Base-by-base conservation (phyloP, 2,329 filamentous ascomycete genomes). In the Curvularia lunata region DNA sequence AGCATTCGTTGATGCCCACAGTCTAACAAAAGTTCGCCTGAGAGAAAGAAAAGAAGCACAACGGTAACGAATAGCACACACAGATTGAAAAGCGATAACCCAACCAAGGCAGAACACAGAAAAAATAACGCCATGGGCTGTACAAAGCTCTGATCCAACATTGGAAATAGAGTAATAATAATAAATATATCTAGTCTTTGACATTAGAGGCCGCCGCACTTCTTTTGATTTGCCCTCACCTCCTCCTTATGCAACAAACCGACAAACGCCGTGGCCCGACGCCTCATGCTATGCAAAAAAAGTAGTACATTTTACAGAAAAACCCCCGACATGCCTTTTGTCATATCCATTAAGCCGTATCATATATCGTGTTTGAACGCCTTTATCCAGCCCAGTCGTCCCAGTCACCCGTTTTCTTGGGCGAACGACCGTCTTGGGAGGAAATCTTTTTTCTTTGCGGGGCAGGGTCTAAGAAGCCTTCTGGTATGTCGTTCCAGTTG, bases 401-500 rank as follows among this genome's bases (percentile, higher is more conserved):
- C 70, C 74, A 73, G n/a, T 71, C 68, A 8, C 63, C 63, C n/a
- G 58, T 48, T 27, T 63, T 65, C 64, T 67, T 63, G 58, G 66
- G 56, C 62, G 65, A 56, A 57, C 63, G 68, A 62, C 73, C 45
- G 58, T 68, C 64, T 41, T 67, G 70, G 54, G 71, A 71, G 2
- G 51, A 40, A 43, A 62, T 70, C 47, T 68, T 64, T 48, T 74
- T 70, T 21, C 67, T 67, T 48, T 77, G 66, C 28, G 69, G 68
- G 28, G 69, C 62, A 3, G 66, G 59, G 23, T 69, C 59, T 10
- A 76, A 27, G 43, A 81, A 80, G 18, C 80, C 80, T 5, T 80
- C 80, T 13, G 81, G 81, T 4, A 83, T 70, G 56, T 83, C 81
- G 53, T 83, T 83, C 80, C 80, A 82, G 52, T 81, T 78, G 42